phyloP scores from a whole-genome alignment of 352 stramenopile genomes.

The Globisporangium echinulatum region DNA sequence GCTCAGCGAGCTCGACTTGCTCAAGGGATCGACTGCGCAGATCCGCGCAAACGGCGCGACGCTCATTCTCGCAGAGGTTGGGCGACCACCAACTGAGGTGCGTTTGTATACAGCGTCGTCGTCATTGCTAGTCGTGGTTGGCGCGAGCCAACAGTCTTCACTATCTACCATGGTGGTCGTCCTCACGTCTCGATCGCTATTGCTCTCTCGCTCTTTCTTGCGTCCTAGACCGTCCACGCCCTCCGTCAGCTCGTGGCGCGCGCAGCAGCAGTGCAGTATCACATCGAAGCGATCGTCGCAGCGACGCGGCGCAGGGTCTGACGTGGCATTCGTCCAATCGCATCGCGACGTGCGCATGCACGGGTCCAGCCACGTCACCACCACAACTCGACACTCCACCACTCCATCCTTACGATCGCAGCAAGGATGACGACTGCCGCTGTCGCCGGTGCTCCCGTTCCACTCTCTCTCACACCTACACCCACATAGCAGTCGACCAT shows the following conservation, averaged over 20 bases:
- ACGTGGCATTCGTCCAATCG: background rate
- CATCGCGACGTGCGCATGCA: background rate
- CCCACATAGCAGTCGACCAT: no score
- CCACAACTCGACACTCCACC: no score
- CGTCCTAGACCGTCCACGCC: slow-evolving; percentile 24
- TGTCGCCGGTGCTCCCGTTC: slow-evolving; percentile 1
- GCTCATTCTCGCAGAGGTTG: slow-evolving; percentile 48
- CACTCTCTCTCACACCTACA: background rate
- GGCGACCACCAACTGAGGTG: slow-evolving; percentile 34
- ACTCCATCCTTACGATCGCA: slow-evolving; percentile 2
- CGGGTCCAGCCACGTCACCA: no score
- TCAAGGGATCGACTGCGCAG: slow-evolving; percentile 49
- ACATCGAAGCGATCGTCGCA: slow-evolving; percentile 37
- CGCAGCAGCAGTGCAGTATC: slow-evolving; percentile 38
- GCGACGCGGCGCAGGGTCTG: slow-evolving; percentile 15
- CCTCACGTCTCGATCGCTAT: no score
- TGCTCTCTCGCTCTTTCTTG: background rate
- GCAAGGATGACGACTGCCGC: background rate
- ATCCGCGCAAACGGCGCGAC: slow-evolving; percentile 62
- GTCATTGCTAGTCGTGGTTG: no score
- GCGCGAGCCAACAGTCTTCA: no score
- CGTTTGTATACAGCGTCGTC: background rate
- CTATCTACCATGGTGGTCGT: no score
- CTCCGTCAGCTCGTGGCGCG: slow-evolving; percentile 49
- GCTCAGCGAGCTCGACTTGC: slow-evolving; percentile 47